A percentile compares a stretch with the other conserved stretches of the same genome.
Evolutionary conservation across 2,329 filamentous ascomycete species (phyloP).

Genomic region (Venturia pyrina): DNA sequence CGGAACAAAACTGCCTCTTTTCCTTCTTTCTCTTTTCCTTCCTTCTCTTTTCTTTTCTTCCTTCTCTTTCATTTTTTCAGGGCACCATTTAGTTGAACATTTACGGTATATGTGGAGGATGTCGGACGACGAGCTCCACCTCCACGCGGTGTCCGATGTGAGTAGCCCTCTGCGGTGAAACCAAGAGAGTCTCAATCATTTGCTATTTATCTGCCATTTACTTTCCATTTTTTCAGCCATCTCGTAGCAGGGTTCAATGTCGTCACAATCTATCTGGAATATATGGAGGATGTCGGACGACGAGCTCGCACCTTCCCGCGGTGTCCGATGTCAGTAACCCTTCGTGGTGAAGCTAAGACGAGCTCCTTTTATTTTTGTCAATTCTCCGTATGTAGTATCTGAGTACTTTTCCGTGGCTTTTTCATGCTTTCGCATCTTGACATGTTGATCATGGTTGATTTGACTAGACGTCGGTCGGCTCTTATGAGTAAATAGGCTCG

Average conservation of each 20-base stretch:
- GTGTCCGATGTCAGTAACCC: background rate
- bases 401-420: no score
- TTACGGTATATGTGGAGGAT: background rate
- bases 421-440: background rate
- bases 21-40: background rate
- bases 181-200: background rate
- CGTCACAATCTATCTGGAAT: no score
- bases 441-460: background rate
- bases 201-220: background rate
- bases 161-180: background rate
- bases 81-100: background rate
- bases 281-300: background rate
- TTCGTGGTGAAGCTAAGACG: background rate
- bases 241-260: background rate
- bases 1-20: background rate
- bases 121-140: conserved; percentile 1
- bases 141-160: background rate
- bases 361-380: background rate
- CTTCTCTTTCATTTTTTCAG: background rate
- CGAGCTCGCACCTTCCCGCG: background rate
- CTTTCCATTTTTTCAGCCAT: background rate
- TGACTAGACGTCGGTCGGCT: background rate
- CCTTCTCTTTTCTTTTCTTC: background rate
- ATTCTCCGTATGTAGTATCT: no score
- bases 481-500: no score